A percentile compares a stretch with the other conserved stretches of the same genome.
Evolutionary conservation across 2,329 filamentous ascomycete species (phyloP).

Genomic region (Diplodia mutila): DNA sequence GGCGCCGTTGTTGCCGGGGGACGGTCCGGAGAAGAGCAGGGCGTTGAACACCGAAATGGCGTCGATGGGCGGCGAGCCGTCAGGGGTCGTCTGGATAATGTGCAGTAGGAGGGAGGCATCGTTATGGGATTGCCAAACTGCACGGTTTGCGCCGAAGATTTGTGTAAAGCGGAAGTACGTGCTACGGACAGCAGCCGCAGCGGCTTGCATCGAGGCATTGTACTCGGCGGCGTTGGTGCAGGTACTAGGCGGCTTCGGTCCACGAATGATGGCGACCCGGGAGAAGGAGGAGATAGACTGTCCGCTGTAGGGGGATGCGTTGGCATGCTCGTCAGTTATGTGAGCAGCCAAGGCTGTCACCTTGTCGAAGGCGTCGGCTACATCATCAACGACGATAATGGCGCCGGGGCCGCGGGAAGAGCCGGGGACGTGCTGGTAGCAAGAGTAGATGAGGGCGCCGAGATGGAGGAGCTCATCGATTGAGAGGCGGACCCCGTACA

Average conservation of each 20-base stretch:
- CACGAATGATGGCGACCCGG: not conserved
- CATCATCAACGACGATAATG: not conserved
- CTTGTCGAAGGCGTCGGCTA: not conserved
- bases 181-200: too few species aligned
- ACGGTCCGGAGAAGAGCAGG: not conserved
- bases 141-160: not conserved
- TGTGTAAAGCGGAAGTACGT: not conserved
- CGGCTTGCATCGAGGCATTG: not conserved
- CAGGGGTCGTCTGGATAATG: not conserved
- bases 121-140: not conserved
- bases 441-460: not conserved
- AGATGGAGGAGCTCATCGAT: not conserved
- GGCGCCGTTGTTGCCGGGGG: not conserved
- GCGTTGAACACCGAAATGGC: slow-evolving; percentile 4
- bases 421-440: not conserved
- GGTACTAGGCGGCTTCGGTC: not conserved
- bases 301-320: not conserved
- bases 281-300: not conserved
- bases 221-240: not conserved
- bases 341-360: not conserved
- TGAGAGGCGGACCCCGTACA: not conserved
- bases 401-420: not conserved
- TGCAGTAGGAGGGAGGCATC: not conserved
- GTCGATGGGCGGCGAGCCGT: not conserved
- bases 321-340: not conserved